phyloP scores from a whole-genome alignment of 768 basidiomycete species.

The Tephrocybe sp. region DNA sequence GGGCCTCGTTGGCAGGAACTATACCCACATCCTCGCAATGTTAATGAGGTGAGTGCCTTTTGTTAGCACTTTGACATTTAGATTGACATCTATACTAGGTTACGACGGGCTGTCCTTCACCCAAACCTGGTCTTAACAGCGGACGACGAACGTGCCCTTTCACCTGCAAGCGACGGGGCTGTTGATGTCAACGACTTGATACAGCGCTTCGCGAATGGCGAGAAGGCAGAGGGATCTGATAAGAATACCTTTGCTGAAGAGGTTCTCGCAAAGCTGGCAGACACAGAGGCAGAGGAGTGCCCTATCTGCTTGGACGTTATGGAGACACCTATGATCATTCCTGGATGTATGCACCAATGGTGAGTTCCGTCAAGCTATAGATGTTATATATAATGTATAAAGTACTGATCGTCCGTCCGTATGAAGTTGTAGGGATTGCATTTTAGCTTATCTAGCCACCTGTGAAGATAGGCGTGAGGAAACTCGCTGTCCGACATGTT shows the following conservation, averaged over 20 bases:
- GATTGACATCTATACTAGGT: background rate
- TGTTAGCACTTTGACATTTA: background rate
- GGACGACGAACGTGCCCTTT: slow-evolving; percentile 37
- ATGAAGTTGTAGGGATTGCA: slow-evolving; percentile 86
- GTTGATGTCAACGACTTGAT: slow-evolving; percentile 62
- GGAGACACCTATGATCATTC: slow-evolving; percentile 67
- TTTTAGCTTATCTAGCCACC: slow-evolving; percentile 65
- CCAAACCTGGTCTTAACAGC: slow-evolving; percentile 73
- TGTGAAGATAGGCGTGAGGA: slow-evolving; percentile 70
- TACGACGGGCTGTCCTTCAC: slow-evolving; percentile 88
- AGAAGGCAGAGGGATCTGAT: slow-evolving; percentile 24
- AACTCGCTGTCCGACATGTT: slow-evolving; percentile 79
- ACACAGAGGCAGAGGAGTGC: slow-evolving; percentile 59
- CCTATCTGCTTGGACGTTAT: slow-evolving; percentile 80
- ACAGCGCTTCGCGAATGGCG: slow-evolving; percentile 41
- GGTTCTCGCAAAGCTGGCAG: slow-evolving; percentile 64
- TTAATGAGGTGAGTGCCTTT: slow-evolving; percentile 75
- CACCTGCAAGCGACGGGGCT: slow-evolving; percentile 35
- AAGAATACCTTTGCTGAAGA: slow-evolving; percentile 55
- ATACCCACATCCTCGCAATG: slow-evolving; percentile 90
- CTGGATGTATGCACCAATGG: slow-evolving; percentile 77
- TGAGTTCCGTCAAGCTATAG: slow-evolving; percentile 26
- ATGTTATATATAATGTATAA: background rate
- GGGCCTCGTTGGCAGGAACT: slow-evolving; percentile 76
- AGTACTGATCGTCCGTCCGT: background rate